A percentile compares a stretch with the other conserved stretches of the same genome.
Evolutionary conservation across 2,329 filamentous ascomycete species (phyloP).

Genomic region (Sarocladium brachiariae): DNA sequence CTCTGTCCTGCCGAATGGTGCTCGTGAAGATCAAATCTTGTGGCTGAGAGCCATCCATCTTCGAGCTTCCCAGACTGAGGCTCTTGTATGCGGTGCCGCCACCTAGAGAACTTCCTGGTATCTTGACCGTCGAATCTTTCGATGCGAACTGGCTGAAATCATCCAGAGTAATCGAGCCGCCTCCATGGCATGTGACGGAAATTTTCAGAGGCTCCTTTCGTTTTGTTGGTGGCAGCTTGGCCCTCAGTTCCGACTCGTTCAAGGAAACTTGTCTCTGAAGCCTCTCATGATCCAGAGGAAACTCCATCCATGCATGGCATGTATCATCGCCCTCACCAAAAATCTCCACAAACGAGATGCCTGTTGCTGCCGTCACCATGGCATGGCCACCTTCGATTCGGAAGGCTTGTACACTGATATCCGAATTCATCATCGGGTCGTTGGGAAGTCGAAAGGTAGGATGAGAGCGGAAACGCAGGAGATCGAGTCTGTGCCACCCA

Average conservation of each 20-base stretch:
- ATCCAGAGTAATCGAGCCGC: constrained; percentile 67
- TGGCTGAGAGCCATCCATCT: constrained; percentile 61
- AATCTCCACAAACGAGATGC: constrained; percentile 80
- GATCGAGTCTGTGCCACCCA: constrained; percentile 83
- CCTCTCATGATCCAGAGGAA: constrained; percentile 53
- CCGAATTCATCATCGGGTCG: constrained; percentile 58
- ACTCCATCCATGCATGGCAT: constrained; percentile 79
- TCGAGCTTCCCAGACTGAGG: constrained; percentile 64
- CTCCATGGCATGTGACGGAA: constrained; percentile 68
- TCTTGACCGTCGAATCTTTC: constrained; percentile 65
- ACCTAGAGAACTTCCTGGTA: constrained; percentile 44
- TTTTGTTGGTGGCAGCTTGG: constrained; percentile 63
- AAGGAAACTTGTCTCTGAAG: constrained; percentile 67
- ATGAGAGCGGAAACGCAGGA: constrained; percentile 81
- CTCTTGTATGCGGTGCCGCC: constrained; percentile 63
- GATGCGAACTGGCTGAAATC: constrained; percentile 66
- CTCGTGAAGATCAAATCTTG: constrained; percentile 71
- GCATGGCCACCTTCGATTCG: constrained; percentile 71
- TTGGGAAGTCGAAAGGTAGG: constrained; percentile 81
- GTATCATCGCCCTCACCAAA: constrained; percentile 72
- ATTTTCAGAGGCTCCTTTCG: constrained; percentile 65
- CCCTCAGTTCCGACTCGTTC: constrained; percentile 67
- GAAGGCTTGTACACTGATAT: constrained; percentile 81
- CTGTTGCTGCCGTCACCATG: constrained; percentile 70
- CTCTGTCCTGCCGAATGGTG: constrained; percentile 58